These are phyloP conservation scores for Artemisia princeps DNA, from an alignment of 140 eudicot genomes.

Conservation along the genomic window DNA sequence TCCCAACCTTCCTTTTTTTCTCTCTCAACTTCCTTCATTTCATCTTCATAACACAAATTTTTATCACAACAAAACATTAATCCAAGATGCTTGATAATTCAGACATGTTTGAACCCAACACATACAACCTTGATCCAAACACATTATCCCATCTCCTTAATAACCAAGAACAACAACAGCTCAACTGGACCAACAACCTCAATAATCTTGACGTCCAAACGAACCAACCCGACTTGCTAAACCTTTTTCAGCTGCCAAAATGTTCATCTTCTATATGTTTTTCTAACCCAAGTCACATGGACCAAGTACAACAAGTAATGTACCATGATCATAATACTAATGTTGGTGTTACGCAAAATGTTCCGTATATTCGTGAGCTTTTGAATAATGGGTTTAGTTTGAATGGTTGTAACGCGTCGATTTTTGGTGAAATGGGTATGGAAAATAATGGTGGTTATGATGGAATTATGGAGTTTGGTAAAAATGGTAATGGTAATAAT, in stretches of 20 bases:
- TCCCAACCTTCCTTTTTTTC: conserved; percentile 26
- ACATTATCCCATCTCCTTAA: conserved; percentile 25
- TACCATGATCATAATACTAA: too few species aligned
- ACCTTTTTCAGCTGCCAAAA: conserved; percentile 54
- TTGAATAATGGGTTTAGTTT: conserved; percentile 52
- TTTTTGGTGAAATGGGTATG: conserved; percentile 46
- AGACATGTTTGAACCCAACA: conserved; percentile 48
- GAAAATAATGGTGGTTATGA: conserved; percentile 39
- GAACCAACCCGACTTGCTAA: conserved; percentile 61
- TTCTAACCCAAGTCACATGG: conserved; percentile 31
- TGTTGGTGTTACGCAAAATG: too few species aligned
- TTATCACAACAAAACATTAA: background rate
- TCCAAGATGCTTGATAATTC: conserved; percentile 34
- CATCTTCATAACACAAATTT: background rate
- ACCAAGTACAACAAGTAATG: too few species aligned
- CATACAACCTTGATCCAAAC: conserved; percentile 42
- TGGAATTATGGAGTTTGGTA: conserved; percentile 58
- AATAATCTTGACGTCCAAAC: conserved; percentile 23
- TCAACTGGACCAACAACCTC: conserved; percentile 16
- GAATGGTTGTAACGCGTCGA: conserved; percentile 31
- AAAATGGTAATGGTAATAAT: background rate
- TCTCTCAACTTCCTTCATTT: background rate
- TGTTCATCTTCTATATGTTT: conserved; percentile 47
- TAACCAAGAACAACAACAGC: conserved; percentile 34
- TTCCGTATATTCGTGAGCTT: conserved; percentile 57